phyloP scores from a whole-genome alignment of 2,329 filamentous ascomycete genomes.

The Aspergillus unguis region DNA sequence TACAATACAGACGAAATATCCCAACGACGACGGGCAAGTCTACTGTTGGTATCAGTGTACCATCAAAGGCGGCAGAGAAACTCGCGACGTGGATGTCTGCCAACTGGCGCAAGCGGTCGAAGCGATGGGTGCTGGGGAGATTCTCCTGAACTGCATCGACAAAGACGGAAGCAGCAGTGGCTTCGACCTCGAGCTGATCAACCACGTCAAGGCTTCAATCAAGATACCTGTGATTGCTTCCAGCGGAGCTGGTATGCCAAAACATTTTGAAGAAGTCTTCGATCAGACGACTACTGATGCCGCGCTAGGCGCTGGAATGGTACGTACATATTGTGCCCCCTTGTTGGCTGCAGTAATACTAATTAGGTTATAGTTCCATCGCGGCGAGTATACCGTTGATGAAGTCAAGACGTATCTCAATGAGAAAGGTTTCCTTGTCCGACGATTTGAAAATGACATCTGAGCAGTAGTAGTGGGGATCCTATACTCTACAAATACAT shows the following conservation, averaged over 20 bases:
- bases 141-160: conserved; percentile 96
- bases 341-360: conserved; percentile 6
- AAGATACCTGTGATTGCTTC: conserved; percentile 94
- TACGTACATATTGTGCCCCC: conserved; percentile 36
- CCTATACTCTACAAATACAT: not conserved
- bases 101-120: conserved; percentile 86
- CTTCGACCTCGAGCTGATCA: conserved; percentile 89
- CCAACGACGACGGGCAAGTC: conserved; percentile 71
- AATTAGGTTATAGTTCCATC: conserved; percentile 64
- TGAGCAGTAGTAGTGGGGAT: not conserved
- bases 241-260: conserved; percentile 83
- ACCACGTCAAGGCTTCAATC: conserved; percentile 80
- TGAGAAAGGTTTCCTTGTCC: conserved; percentile 69
- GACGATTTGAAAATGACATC: conserved; percentile 63
- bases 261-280: conserved; percentile 90
- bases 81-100: conserved; percentile 87
- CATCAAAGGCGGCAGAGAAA: conserved; percentile 90
- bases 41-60: conserved; percentile 98
- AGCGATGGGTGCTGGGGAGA: conserved; percentile 92
- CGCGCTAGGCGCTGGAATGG: conserved; percentile 90
- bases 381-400: conserved; percentile 89
- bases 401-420: conserved; percentile 85
- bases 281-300: conserved; percentile 81
- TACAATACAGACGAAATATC: conserved; percentile 66
- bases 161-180: conserved; percentile 91